Conservation (phyloP, 768 basidiomycete species). For the Suillus cothurnatus region DNA sequence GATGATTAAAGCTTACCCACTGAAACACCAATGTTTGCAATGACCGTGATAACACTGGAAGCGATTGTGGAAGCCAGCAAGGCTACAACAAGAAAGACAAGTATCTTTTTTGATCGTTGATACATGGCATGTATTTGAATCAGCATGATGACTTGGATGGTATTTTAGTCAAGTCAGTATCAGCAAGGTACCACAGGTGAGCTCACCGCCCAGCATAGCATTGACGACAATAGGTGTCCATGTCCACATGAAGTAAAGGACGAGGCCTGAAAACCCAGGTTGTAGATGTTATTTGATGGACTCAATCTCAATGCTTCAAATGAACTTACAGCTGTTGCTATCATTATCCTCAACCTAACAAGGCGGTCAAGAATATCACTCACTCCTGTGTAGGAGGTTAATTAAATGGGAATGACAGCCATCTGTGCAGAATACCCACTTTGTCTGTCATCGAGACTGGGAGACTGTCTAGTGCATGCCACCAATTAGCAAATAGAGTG, state of each 20-base stretch:
- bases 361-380: neutral
- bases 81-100: neutral
- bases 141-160: neutral
- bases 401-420: neutral
- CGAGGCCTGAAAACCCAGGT: neutral
- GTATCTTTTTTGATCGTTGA: neutral
- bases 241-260: rapidly evolving
- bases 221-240: neutral
- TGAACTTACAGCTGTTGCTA: neutral
- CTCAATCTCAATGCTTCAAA: neutral
- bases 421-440: neutral
- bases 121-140: neutral
- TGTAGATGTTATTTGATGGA: neutral
- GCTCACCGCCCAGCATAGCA: neutral
- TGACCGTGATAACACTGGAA: neutral
- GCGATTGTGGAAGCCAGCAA: neutral
- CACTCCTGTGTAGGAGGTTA: neutral
- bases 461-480: too few species aligned
- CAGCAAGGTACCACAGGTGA: neutral
- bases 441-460: neutral
- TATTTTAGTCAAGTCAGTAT: neutral
- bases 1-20: neutral
- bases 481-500: too few species aligned
- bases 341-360: neutral
- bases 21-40: neutral